These are phyloP conservation scores for Neoarthrinium moseri DNA, from an alignment of 2,329 filamentous ascomycete genomes.

Conservation along the genomic window DNA sequence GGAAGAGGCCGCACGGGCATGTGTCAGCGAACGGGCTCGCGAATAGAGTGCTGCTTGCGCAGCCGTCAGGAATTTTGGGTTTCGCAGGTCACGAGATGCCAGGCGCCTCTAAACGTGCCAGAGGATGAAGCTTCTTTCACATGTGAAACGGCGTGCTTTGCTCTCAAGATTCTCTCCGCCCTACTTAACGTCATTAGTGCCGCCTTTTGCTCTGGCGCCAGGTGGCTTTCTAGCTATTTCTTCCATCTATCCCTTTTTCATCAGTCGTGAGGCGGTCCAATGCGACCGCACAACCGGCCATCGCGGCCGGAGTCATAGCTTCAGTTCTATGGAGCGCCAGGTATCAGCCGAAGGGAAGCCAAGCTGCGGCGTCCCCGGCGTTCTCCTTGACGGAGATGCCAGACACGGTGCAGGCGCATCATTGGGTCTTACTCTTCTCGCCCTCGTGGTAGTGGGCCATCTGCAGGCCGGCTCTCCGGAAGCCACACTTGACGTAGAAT, in stretches of 20 bases:
- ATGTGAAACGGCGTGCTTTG: not conserved
- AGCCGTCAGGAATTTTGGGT: not conserved
- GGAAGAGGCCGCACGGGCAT: no score
- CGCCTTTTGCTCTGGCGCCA: not conserved
- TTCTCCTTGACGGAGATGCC: not conserved
- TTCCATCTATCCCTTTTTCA: not conserved
- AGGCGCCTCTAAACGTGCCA: not conserved
- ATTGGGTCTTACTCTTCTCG: conserved; percentile 44
- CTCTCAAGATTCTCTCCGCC: not conserved
- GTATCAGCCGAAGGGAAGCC: not conserved
- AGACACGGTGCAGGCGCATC: not conserved
- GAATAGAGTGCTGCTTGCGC: no score
- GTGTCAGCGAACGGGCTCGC: no score
- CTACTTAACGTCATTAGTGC: not conserved
- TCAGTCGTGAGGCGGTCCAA: not conserved
- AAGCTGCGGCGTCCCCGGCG: not conserved
- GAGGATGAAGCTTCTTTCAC: not conserved
- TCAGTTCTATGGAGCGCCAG: not conserved
- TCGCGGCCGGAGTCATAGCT: not conserved
- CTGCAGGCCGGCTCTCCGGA: conserved; percentile 85
- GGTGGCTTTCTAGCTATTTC: not conserved
- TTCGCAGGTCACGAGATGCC: not conserved
- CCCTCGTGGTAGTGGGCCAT: conserved; percentile 93
- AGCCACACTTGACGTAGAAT: conserved; percentile 98
- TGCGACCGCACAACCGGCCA: not conserved